Conservation (phyloP, 805 yeast species). For the Nakazawaea ernobii region DNA sequence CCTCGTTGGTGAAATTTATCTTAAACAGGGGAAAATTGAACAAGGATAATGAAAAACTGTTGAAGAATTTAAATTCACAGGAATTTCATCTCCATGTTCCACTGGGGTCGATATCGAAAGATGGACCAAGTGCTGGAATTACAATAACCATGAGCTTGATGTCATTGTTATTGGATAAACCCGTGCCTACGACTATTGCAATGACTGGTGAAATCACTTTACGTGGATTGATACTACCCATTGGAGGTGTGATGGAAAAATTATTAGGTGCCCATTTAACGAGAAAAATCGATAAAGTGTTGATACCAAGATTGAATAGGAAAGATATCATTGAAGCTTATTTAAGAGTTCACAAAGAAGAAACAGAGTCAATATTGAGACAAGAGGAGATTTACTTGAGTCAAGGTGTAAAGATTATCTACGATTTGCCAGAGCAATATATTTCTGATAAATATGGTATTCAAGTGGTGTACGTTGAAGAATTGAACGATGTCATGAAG, state of each 20-base stretch:
- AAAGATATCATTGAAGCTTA: conserved; percentile 62
- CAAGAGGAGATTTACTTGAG: conserved; percentile 23
- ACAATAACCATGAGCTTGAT: conserved; percentile 43
- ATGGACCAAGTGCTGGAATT: conserved; percentile 45
- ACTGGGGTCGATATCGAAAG: conserved; percentile 41
- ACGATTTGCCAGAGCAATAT: conserved; percentile 43
- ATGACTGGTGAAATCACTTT: conserved; percentile 87
- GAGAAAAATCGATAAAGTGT: conserved; percentile 47
- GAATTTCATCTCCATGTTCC: conserved; percentile 55
- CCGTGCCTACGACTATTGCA: conserved; percentile 48
- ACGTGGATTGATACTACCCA: conserved; percentile 72
- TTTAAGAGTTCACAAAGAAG: conserved; percentile 23
- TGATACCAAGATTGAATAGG: conserved; percentile 68
- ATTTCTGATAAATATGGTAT: conserved; percentile 51
- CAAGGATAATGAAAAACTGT: conserved; percentile 23
- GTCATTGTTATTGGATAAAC: conserved; percentile 36
- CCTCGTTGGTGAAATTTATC: conserved; percentile 63
- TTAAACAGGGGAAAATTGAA: conserved; percentile 20
- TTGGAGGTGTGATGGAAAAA: conserved; percentile 79
- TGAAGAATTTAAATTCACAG: conserved; percentile 41
- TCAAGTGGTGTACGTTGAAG: conserved; percentile 59
- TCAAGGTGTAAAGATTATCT: conserved; percentile 13
- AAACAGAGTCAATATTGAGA: conserved; percentile 11
- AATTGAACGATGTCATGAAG: conserved; percentile 70
- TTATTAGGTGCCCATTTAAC: conserved; percentile 74